A percentile compares a stretch with the other conserved stretches of the same genome.
phyloP scores from a whole-genome alignment of 495 filamentous ascomycete genomes.

The Alectoria sarmentosa region DNA sequence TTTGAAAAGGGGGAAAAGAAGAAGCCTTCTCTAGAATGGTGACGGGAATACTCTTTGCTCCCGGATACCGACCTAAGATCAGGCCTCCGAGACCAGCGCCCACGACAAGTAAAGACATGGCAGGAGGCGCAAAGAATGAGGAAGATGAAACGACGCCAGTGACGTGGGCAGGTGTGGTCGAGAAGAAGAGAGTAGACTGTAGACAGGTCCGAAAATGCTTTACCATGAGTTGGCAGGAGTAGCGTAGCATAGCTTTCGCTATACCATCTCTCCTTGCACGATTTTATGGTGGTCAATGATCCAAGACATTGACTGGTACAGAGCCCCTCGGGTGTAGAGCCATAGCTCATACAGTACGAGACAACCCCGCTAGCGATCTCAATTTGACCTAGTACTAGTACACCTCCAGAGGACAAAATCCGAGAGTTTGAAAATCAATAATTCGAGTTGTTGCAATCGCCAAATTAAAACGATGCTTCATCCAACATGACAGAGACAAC shows the following conservation, averaged over 20 bases:
- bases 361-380: background rate
- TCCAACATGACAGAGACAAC: conserved; percentile 18
- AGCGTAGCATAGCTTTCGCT: background rate
- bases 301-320: no score
- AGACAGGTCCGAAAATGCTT: no score
- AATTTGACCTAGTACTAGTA: background rate
- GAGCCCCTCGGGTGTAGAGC: no score
- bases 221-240: background rate
- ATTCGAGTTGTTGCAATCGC: background rate
- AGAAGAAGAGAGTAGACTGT: background rate
- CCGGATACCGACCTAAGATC: no score
- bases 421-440: background rate
- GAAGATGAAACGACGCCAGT: background rate
- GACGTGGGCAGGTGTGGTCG: background rate
- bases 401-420: no score
- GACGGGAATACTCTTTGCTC: no score
- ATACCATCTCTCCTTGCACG: background rate
- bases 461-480: conserved; percentile 16
- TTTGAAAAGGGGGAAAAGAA: conserved; percentile 23
- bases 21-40: no score
- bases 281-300: background rate
- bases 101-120: conserved; percentile 25
- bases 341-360: no score
- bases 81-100: conserved; percentile 34
- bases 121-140: background rate